These are phyloP conservation scores for Mentha longifolia DNA, from an alignment of 257 asterid species.

Conservation along the genomic window DNA sequence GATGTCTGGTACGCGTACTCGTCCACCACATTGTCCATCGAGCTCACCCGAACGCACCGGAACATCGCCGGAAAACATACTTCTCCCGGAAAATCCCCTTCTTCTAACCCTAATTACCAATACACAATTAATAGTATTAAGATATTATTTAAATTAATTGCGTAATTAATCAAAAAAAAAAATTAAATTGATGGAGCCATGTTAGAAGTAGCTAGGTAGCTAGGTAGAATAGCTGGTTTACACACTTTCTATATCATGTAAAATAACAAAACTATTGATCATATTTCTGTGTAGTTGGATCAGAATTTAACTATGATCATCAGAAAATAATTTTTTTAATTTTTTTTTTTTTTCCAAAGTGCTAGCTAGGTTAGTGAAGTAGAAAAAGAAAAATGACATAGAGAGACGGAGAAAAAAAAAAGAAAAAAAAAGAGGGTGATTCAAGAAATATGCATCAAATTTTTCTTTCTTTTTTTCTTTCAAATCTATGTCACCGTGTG, in stretches of 20 bases:
- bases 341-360: too few relatives aligned
- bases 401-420: too few relatives aligned
- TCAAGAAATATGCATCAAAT: background rate
- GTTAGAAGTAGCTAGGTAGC: background rate
- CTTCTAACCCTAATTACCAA: constrained; percentile 45
- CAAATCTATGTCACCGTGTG: background rate
- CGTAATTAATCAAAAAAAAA: background rate
- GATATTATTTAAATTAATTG: background rate
- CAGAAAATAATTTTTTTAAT: background rate
- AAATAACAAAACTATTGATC: background rate
- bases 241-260: background rate
- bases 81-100: constrained; percentile 67
- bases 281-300: background rate
- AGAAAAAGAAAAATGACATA: background rate
- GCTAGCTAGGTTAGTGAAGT: background rate
- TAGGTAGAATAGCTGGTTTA: background rate
- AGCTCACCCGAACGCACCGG: constrained; percentile 71
- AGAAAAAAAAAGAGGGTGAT: background rate
- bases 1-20: constrained; percentile 80
- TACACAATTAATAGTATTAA: background rate
- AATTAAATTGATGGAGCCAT: constrained; percentile 12
- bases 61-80: constrained; percentile 70
- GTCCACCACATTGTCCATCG: constrained; percentile 69
- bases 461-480: background rate
- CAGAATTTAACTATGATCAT: constrained; percentile 21